A percentile compares a stretch with the other conserved stretches of the same genome.
Conservation (phyloP, 1,284 basidiomycete genomes). For the Malassezia yamatoensis region DNA sequence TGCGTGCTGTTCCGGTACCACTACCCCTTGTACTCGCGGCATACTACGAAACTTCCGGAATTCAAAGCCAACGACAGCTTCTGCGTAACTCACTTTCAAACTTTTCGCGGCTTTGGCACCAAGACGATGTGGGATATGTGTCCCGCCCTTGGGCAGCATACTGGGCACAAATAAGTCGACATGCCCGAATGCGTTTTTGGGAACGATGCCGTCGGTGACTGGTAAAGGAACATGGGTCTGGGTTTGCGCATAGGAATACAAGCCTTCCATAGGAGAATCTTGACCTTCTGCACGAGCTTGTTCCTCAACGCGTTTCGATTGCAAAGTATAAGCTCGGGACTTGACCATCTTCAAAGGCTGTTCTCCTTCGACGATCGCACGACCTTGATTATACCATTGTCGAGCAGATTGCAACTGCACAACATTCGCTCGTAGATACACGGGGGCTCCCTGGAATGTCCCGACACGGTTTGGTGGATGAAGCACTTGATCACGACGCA, state of each 20-base stretch:
- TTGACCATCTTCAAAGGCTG: slow-evolving; percentile 86
- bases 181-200: slow-evolving; percentile 92
- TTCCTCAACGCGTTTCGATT: slow-evolving; percentile 72
- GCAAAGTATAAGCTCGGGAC: slow-evolving; percentile 70
- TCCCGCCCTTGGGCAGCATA: slow-evolving; percentile 82
- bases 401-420: slow-evolving; percentile 76
- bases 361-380: slow-evolving; percentile 62
- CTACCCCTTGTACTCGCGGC: slow-evolving; percentile 75
- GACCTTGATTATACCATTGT: slow-evolving; percentile 85
- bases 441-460: slow-evolving; percentile 81
- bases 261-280: slow-evolving; percentile 54
- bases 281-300: slow-evolving; percentile 52
- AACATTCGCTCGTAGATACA: slow-evolving; percentile 78
- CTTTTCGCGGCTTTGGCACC: slow-evolving; percentile 70
- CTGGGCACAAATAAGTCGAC: slow-evolving; percentile 89
- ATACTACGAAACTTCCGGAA: slow-evolving; percentile 80
- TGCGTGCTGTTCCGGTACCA: slow-evolving; percentile 74
- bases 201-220: slow-evolving; percentile 77
- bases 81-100: slow-evolving; percentile 77
- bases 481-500: slow-evolving; percentile 78
- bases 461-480: slow-evolving; percentile 69
- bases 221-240: slow-evolving; percentile 68
- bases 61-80: slow-evolving; percentile 91
- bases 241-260: slow-evolving; percentile 80
- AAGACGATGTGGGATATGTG: slow-evolving; percentile 62